Conservation (phyloP, 2,329 filamentous ascomycete genomes). For the Calonectria ilicicola region DNA sequence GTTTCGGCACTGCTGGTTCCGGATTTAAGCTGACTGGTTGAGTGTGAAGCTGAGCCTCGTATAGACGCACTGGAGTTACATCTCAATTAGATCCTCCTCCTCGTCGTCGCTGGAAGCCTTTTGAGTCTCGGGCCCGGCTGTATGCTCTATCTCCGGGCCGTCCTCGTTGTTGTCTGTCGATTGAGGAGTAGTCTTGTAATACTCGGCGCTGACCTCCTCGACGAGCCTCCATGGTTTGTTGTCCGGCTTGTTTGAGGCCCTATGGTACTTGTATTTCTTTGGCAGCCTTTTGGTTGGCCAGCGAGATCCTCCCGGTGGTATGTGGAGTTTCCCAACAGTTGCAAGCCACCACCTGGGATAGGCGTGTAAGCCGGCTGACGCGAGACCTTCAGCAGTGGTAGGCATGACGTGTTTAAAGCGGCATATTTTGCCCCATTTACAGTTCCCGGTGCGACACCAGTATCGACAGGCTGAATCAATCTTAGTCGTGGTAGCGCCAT, state of each 20-base stretch:
- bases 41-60: background rate
- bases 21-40: background rate
- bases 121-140: background rate
- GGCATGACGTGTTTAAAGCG: constrained; percentile 62
- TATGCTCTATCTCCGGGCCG: background rate
- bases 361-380: constrained; percentile 54
- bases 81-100: constrained; percentile 30
- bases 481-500: background rate
- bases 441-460: constrained; percentile 62
- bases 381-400: constrained; percentile 51
- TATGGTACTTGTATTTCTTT: constrained; percentile 25
- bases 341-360: constrained; percentile 58
- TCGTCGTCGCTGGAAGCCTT: background rate
- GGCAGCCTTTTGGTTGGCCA: constrained; percentile 15
- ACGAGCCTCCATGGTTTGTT: background rate
- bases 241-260: background rate
- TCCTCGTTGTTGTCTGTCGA: background rate
- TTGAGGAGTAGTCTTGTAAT: background rate
- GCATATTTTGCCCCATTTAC: constrained; percentile 58
- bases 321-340: constrained; percentile 30
- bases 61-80: background rate
- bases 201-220: background rate
- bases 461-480: constrained; percentile 48
- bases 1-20: background rate
- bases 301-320: constrained; percentile 17